These are phyloP conservation scores for Citrullus colocynthis DNA, from an alignment of 306 rosid species.

Conservation along the genomic window DNA sequence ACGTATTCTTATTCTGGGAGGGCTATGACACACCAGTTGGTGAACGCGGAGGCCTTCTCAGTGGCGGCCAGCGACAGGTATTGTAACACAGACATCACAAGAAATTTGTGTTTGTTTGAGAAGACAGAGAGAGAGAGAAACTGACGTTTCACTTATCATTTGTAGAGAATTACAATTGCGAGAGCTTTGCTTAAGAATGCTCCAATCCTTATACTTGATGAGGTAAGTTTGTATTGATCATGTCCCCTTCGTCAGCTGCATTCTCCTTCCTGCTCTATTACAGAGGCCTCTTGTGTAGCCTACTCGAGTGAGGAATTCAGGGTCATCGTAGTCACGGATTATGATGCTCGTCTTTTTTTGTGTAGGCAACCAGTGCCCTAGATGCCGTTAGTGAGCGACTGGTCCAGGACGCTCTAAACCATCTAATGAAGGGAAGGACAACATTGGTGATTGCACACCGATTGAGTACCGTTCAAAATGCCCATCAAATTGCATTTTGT, in stretches of 20 bases:
- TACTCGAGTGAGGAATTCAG: background rate
- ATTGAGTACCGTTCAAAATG: slow-evolving; percentile 83
- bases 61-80: slow-evolving; percentile 98
- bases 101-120: background rate
- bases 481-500: slow-evolving; percentile 74
- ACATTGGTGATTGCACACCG: slow-evolving; percentile 89
- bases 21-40: slow-evolving; percentile 93
- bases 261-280: background rate
- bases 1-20: slow-evolving; percentile 21
- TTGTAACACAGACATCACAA: background rate
- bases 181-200: slow-evolving; percentile 84
- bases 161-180: slow-evolving; percentile 88
- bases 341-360: background rate
- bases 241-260: background rate
- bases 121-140: background rate
- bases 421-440: slow-evolving; percentile 76
- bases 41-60: slow-evolving; percentile 91
- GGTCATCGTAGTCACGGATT: slow-evolving; percentile 1
- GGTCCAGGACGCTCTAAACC: slow-evolving; percentile 76
- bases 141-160: slow-evolving; percentile 18
- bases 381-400: slow-evolving; percentile 83
- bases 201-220: slow-evolving; percentile 82
- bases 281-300: too few relatives aligned
- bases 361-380: slow-evolving; percentile 88
- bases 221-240: slow-evolving; percentile 26